Conservation (phyloP, 371 early-diverging fungal species). For the Cokeromyces recurvatus region DNA sequence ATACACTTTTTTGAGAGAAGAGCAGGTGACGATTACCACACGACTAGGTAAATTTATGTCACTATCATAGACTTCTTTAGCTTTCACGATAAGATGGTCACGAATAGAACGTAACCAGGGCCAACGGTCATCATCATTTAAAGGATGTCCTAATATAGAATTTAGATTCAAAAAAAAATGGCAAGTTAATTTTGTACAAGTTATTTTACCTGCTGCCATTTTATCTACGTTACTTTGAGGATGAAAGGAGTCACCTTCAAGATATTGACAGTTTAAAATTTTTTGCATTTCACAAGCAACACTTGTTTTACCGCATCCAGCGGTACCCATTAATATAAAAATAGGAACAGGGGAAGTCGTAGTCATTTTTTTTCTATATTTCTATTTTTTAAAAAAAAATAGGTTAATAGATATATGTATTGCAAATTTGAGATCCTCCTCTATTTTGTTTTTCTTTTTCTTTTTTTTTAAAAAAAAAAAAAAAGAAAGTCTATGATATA, state of each 20-base stretch:
- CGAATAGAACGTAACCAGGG: conserved; percentile 55
- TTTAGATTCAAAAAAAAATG: no score
- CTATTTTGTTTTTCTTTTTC: background rate
- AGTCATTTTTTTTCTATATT: conserved; percentile 6
- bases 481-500: no score
- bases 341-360: conserved; percentile 16
- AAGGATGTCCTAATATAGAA: conserved; percentile 47
- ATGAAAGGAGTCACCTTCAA: conserved; percentile 66
- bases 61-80: conserved; percentile 5
- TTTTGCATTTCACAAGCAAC: conserved; percentile 45
- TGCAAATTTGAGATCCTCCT: no score
- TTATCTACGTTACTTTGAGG: conserved; percentile 51
- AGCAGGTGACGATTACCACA: conserved; percentile 57
- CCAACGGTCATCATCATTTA: conserved; percentile 64
- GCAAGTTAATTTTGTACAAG: no score
- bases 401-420: no score
- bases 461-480: background rate
- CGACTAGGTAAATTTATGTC: conserved; percentile 1
- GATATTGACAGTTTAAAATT: conserved; percentile 34
- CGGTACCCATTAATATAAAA: conserved; percentile 57
- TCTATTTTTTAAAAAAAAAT: no score
- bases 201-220: conserved; percentile 50
- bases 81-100: conserved; percentile 19
- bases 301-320: conserved; percentile 62
- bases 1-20: conserved; percentile 56